phyloP scores from a whole-genome alignment of 1,139 yeast genomes.

The Trichomonascaceae sp. region DNA sequence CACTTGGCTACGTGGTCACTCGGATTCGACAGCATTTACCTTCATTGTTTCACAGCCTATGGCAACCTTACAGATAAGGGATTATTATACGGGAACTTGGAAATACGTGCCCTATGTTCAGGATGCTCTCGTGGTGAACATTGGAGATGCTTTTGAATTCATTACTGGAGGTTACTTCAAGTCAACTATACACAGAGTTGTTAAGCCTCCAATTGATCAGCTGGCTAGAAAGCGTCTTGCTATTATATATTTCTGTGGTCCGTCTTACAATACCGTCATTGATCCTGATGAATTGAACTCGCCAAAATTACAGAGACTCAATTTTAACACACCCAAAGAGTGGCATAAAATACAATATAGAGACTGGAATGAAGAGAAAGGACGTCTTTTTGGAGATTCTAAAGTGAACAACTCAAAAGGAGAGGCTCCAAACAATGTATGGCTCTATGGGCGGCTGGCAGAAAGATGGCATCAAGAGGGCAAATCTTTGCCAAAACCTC shows the following conservation, averaged over 20 bases:
- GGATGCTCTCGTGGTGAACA: slow-evolving; percentile 30
- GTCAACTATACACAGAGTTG: slow-evolving; percentile 32
- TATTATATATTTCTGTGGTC: slow-evolving; percentile 28
- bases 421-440: slow-evolving; percentile 38
- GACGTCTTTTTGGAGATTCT: slow-evolving; percentile 38
- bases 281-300: slow-evolving; percentile 11
- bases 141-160: slow-evolving; percentile 33
- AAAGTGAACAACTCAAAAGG: slow-evolving; percentile 29
- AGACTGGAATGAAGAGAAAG: slow-evolving; percentile 40
- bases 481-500: slow-evolving; percentile 10
- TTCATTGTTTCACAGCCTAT: slow-evolving; percentile 34
- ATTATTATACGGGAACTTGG: slow-evolving; percentile 29
- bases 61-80: slow-evolving; percentile 31
- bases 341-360: slow-evolving; percentile 37
- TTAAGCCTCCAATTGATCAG: slow-evolving; percentile 33
- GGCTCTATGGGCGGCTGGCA: slow-evolving; percentile 37
- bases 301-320: slow-evolving; percentile 10
- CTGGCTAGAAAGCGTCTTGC: slow-evolving; percentile 27
- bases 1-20: slow-evolving; percentile 37
- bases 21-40: slow-evolving; percentile 33
- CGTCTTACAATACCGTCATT: slow-evolving; percentile 10
- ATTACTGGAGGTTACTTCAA: slow-evolving; percentile 34
- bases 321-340: slow-evolving; percentile 30
- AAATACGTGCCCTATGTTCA: slow-evolving; percentile 31
- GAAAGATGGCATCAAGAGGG: slow-evolving; percentile 40